Evolutionary conservation across 2,329 filamentous ascomycete genomes (phyloP), one percentile per base, ranked within the genome.

Genomic region (Fusarium napiforme): DNA sequence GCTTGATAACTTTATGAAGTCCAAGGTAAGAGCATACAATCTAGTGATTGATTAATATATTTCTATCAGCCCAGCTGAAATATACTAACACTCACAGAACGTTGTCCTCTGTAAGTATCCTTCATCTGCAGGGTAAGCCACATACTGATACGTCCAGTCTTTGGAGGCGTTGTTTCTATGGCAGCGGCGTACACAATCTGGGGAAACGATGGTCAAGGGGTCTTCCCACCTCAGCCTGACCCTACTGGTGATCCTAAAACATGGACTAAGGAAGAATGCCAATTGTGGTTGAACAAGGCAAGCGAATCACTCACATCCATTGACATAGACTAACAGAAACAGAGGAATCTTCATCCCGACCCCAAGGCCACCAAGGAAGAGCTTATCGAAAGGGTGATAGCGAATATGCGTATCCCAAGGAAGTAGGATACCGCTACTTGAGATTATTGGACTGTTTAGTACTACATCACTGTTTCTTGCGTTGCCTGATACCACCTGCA

Each of bases 261-360:
- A 15, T 98, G 96, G 96, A 94, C 93, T 1, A 86, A 87, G 64
- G 92, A 94, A 53, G 94, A 98, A 78, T 86, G 97, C 82, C 87
- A 90, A 69, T 86, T 91, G 78, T 98, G 95, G 95, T 85, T 98
- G 57, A 90, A 90, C 50, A 89, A 89, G 77, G 96, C 97, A 88
- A 83, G 60, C 53, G 23, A 23, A 46, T 42, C 37, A 7, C 14
- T 28, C 26, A 45, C 4, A 53, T 8, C 47, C 26, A 6, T 47
- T 60, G 46, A 65, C 42, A 28, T 37, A 30, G 30, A 19, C 53
- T 50, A 19, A 70, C 5, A 3, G 23, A 11, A 6, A 7, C 21
- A 88, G 87, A 80, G 86, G 49, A 85, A 86, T 62, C 74, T 88
- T 6, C 82, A 84, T 47, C 86, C 87, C 2, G 81, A 84, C 40